Base-by-base conservation (phyloP, 768 basidiomycete genomes). In the Rubroboletus satanas region DNA sequence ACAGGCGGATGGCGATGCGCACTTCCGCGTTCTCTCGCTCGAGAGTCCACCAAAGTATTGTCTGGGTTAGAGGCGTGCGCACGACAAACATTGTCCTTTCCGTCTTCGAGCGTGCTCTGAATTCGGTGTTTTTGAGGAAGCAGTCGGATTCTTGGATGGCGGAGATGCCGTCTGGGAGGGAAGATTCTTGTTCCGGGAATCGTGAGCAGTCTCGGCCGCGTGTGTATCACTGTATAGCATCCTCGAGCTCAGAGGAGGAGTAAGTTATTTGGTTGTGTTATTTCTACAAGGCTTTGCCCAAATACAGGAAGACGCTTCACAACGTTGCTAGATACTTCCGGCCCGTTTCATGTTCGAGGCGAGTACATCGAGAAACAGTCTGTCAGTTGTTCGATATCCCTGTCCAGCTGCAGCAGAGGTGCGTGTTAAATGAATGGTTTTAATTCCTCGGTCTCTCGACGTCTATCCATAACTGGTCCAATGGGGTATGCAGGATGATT, bases 81-180 rank as follows among this genome's bases (percentile, higher is more conserved):
- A 32, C 2, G 45, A 69, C 74, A 49, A 53, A 83, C 84, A 74
- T 82, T 84, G 48, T 73, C 75, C 62, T 83, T 80, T 64, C 81
- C 79, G 23, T 90, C 87, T 70, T 87, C n/a, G n/a, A n/a, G n/a
- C n/a, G n/a, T n/a, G n/a, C n/a, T 59, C 87, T 81, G 35, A 48
- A 96, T 66, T 97, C 94, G 52, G 84, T 82, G 49, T 83, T 89
- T 72, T 91, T 94, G 64, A 87, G 77, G 72, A 93, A 97, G 66
- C 95, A 97, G 66, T 96, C 93, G 0, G 87, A 81, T 62, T 91
- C 88, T 0, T 81, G 83, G 58, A 96, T 89, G 17, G 79, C 74
- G n/a, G 77, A 71, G 29, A 81, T 79, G 39, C 79, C 77, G 28
- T 76, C 65, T 28, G 87, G 89, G 15, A 89, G 75, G 11, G 74